Base-by-base conservation (phyloP, 768 basidiomycete species). In the Pisolithus sp. region DNA sequence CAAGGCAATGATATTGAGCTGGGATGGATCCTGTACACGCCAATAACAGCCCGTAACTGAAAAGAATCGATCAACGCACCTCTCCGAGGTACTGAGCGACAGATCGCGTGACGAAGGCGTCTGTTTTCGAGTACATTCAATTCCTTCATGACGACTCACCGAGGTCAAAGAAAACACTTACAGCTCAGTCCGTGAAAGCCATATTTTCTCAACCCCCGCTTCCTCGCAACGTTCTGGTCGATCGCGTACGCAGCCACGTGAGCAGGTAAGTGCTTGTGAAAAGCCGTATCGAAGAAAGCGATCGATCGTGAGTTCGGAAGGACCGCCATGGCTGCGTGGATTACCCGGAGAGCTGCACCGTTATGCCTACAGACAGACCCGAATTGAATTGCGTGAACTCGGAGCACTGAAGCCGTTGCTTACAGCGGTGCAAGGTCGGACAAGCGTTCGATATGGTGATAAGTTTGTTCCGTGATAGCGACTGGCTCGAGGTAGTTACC, bases 181-280 rank as follows among this genome's bases (percentile, higher is more conserved):
- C 85, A 88, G 58, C 83, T 85, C 58, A 93, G 63, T 2, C 93
- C 93, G 60, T 96, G 93, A 67, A 93, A 93, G 17, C 93, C 93
- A 61, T 94, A 95, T 67, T 92, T 93, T 63, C 81, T 82, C 42
- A 95, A 73, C 1, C 87, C 86, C 42, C 82, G 80, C 41, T 79
- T 69, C 37, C 72, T 72, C 0, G 86, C 81, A 41, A 86, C 69
- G 8, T 70, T 62, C 57, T 79, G 85, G 55, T 85, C 71, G 48
- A 95, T 84, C 0, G 91, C 81, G 62, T 93, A 94, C 48, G 80
- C 86, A 37, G 86, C 79, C 49, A 93, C 81, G 60, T 92, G 84
- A 5, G 68, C 58, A 0, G 90, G 89, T 15, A 97, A 78, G 9
- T 86, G 76, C 44, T 75, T 76, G 67, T 95, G 89, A 69, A 92